Percentiles rank a stretch among this genome's conserved stretches.
Conservation (phyloP, 2,329 filamentous ascomycete genomes). For the Moelleriella libera region DNA sequence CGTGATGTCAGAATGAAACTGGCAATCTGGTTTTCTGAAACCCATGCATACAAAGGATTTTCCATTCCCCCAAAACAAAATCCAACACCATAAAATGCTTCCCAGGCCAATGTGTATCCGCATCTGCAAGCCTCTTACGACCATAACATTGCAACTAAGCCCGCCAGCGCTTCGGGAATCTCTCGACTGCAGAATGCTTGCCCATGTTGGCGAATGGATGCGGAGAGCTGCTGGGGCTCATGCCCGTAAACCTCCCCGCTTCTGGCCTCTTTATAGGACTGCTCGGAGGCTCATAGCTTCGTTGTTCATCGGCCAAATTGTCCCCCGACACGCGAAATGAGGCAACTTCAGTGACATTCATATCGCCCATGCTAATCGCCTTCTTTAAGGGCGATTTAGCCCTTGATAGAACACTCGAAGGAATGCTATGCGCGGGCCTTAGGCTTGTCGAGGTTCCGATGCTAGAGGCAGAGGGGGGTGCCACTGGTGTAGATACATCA, state of each 20-base stretch:
- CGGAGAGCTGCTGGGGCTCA: constrained; percentile 10
- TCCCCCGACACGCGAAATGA: constrained; percentile 47
- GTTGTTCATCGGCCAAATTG: constrained; percentile 45
- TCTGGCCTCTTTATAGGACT: constrained; percentile 26
- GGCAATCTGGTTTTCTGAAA: too few species aligned
- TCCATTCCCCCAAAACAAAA: too few species aligned
- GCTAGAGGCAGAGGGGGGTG: constrained; percentile 10
- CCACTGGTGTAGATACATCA: constrained; percentile 5
- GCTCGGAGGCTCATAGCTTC: constrained; percentile 19
- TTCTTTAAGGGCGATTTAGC: constrained; percentile 76
- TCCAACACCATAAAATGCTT: too few species aligned
- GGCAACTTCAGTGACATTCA: constrained; percentile 23
- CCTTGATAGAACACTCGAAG: constrained; percentile 66
- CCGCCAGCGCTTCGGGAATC: constrained; percentile 19
- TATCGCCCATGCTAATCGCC: constrained; percentile 47
- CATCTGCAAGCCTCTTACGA: too few species aligned
- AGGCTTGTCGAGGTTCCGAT: constrained; percentile 10
- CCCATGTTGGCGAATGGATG: constrained; percentile 25
- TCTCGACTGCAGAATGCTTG: constrained; percentile 22
- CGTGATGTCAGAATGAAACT: too few species aligned
- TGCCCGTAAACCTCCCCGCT: constrained; percentile 11
- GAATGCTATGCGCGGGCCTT: constrained; percentile 45
- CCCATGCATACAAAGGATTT: too few species aligned
- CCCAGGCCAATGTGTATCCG: too few species aligned
- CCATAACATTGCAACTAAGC: background rate